phyloP scores from a whole-genome alignment of 306 rosid species.

The Heteromeles arbutifolia region DNA sequence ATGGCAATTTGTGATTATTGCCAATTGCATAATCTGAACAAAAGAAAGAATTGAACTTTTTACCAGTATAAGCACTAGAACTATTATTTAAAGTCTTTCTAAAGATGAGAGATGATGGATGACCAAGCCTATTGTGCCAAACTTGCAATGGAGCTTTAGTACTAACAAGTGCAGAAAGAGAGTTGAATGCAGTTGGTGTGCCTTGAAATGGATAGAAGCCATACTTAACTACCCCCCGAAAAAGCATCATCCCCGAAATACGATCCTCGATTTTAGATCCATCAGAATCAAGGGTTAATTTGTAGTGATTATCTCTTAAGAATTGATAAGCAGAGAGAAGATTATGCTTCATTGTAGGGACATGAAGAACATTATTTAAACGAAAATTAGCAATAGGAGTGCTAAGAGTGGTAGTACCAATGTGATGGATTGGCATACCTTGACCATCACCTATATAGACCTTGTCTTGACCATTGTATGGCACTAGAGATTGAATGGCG shows the following conservation, averaged over 20 bases:
- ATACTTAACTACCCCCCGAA: not conserved
- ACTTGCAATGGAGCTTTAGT: no score
- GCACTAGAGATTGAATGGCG: not conserved
- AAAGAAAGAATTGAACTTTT: no score
- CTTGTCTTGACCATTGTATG: not conserved
- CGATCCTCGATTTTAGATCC: not conserved
- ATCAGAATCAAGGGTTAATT: not conserved
- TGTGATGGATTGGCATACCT: not conserved
- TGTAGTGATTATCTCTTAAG: no score
- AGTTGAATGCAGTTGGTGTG: not conserved
- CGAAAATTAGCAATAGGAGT: not conserved
- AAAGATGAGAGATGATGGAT: not conserved
- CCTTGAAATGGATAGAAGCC: not conserved
- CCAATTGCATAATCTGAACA: not conserved
- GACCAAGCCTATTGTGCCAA: not conserved
- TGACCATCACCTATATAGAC: not conserved
- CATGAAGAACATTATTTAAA: no score
- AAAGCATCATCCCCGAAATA: not conserved
- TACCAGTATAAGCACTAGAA: no score
- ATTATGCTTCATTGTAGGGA: no score
- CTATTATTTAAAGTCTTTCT: no score
- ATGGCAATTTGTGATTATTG: no score
- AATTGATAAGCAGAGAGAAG: no score
- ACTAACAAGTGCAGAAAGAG: not conserved
- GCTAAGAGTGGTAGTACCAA: not conserved